Percentiles rank a stretch among this genome's conserved stretches.
Conservation (phyloP, 2,329 filamentous ascomycete species). For the Nigrograna mackinnonii region DNA sequence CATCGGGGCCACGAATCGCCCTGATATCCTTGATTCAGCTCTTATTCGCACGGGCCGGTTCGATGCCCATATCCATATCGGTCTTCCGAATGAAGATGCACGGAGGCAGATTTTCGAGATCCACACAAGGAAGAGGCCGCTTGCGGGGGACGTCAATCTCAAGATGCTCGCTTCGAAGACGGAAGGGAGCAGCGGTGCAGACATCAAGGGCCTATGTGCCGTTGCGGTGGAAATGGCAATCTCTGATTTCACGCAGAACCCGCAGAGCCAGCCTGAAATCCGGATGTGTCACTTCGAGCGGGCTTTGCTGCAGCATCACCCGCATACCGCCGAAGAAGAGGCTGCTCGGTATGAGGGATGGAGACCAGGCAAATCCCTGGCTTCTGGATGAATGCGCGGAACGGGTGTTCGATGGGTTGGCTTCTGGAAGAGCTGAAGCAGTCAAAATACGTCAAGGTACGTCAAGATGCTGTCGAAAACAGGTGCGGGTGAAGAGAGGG, state of each 20-base stretch:
- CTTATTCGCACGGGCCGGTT: slow-evolving; percentile 85
- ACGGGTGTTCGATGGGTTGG: too few species aligned
- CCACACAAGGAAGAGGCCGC: slow-evolving; percentile 63
- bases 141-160: slow-evolving; percentile 68
- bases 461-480: too few species aligned
- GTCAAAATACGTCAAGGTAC: too few species aligned
- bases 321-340: slow-evolving; percentile 46
- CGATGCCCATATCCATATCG: slow-evolving; percentile 83
- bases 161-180: slow-evolving; percentile 64
- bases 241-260: slow-evolving; percentile 28
- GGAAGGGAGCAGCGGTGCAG: slow-evolving; percentile 83
- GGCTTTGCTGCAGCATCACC: slow-evolving; percentile 43
- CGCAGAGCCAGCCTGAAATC: slow-evolving; percentile 24
- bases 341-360: slow-evolving; percentile 48
- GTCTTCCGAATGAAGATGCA: slow-evolving; percentile 73
- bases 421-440: too few species aligned
- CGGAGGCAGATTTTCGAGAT: slow-evolving; percentile 76
- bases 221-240: slow-evolving; percentile 42
- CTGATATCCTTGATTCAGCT: slow-evolving; percentile 82
- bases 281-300: slow-evolving; percentile 55
- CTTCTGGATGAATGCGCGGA: slow-evolving; percentile 6
- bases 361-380: slow-evolving; percentile 39
- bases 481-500: too few species aligned
- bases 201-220: slow-evolving; percentile 66
- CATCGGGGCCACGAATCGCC: slow-evolving; percentile 89